Percentiles rank a stretch among this genome's conserved stretches.
phyloP scores from a whole-genome alignment of 371 early-diverging fungal species.

The Rhizomucor miehei region DNA sequence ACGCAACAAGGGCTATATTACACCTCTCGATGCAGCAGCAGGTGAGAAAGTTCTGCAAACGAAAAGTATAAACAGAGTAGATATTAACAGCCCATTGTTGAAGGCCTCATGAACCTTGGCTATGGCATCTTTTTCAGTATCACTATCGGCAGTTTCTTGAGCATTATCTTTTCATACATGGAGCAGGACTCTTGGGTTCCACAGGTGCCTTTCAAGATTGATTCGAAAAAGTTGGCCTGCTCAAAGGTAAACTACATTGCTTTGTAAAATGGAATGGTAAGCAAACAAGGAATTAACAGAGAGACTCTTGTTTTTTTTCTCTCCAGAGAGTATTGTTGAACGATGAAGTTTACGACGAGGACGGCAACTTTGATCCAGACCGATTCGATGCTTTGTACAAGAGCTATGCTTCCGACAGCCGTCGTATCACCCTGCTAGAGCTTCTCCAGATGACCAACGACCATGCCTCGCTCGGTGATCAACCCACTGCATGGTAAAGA shows the following conservation, averaged over 20 bases:
- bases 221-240: not conserved
- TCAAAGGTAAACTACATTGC: not conserved
- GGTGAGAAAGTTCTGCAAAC: not conserved
- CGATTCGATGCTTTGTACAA: constrained; percentile 27
- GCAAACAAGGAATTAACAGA: no score
- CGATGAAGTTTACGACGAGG: constrained; percentile 6
- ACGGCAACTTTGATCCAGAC: constrained; percentile 27
- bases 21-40: constrained; percentile 6
- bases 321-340: not conserved
- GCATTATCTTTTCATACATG: constrained; percentile 13
- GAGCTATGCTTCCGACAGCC: constrained; percentile 24
- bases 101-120: constrained; percentile 17
- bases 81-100: not conserved
- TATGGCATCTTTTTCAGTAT: constrained; percentile 16
- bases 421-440: constrained; percentile 25
- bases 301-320: no score
- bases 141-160: constrained; percentile 12
- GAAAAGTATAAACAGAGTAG: no score
- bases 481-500: constrained; percentile 11
- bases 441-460: constrained; percentile 23
- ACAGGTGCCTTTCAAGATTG: constrained; percentile 8
- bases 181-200: constrained; percentile 21
- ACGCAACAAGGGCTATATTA: constrained; percentile 23
- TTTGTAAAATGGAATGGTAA: not conserved
- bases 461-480: constrained; percentile 1